phyloP scores from a whole-genome alignment of 768 basidiomycete genomes.

The Suillus subalutaceus region DNA sequence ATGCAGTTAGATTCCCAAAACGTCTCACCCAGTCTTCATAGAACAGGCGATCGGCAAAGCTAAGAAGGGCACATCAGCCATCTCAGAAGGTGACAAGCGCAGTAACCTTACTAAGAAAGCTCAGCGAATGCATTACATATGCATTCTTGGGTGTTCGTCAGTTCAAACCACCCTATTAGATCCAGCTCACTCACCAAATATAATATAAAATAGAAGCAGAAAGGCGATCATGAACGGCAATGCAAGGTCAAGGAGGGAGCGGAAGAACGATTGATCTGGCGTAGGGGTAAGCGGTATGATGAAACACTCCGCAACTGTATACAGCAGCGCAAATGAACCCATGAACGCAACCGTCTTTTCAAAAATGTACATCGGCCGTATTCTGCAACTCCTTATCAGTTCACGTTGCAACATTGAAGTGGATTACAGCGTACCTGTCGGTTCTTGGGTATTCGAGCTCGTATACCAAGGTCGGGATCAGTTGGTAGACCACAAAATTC shows the following conservation, averaged over 20 bases:
- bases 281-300: conserved; percentile 84
- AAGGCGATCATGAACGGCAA: conserved; percentile 95
- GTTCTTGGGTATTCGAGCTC: conserved; percentile 97
- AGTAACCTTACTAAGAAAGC: conserved; percentile 71
- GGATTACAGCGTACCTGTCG: conserved; percentile 53
- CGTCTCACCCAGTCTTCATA: conserved; percentile 90
- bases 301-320: conserved; percentile 91
- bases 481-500: conserved; percentile 84
- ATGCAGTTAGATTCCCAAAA: background rate
- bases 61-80: conserved; percentile 29
- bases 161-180: conserved; percentile 4
- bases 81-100: background rate
- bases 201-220: conserved; percentile 82
- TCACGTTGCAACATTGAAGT: background rate
- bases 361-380: conserved; percentile 53
- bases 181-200: conserved; percentile 58
- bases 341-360: conserved; percentile 83
- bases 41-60: conserved; percentile 97
- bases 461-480: conserved; percentile 93
- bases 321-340: conserved; percentile 93
- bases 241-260: conserved; percentile 81
- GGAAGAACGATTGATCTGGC: conserved; percentile 69
- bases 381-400: conserved; percentile 21
- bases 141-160: conserved; percentile 60
- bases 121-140: conserved; percentile 97